Evolutionary conservation across 1,284 basidiomycete species (phyloP), one percentile per base, ranked within the genome.

Genomic region (Macrocystidia cucumis): DNA sequence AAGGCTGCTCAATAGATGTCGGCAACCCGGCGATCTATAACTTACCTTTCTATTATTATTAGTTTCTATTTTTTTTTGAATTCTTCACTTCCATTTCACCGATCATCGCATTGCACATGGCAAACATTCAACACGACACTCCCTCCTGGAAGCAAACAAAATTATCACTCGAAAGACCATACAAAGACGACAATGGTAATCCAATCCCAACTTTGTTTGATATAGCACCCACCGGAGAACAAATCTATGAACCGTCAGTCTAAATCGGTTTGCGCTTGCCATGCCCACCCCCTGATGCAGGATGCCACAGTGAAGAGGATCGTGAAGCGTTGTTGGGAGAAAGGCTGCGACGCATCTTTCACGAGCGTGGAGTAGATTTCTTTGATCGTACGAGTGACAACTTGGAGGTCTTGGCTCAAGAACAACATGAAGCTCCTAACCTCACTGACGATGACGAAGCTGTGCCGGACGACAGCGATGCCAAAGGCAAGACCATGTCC

Each of bases 81-180:
- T n/a, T n/a, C n/a, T n/a, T n/a, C n/a, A n/a, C n/a, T n/a, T n/a
- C n/a, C n/a, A n/a, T n/a, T n/a, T n/a, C n/a, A n/a, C n/a, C n/a
- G n/a, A n/a, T n/a, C n/a, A n/a, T n/a, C n/a, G n/a, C n/a, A n/a
- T n/a, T n/a, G n/a, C n/a, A n/a, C n/a, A n/a, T n/a, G n/a, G n/a
- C n/a, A n/a, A n/a, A n/a, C n/a, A n/a, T n/a, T n/a, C n/a, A n/a
- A n/a, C n/a, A n/a, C n/a, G n/a, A n/a, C n/a, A n/a, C n/a, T n/a
- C n/a, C n/a, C n/a, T n/a, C n/a, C 9, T 81, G 75, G 72, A 79
- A 72, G 50, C 65, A 67, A 38, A 62, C 76, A 22, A 77, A 62
- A 42, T 60, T 87, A 5, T 78, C 82, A 1, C 66, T 88, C 25
- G 85, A 89, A 52, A 64, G 74, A 29, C 83, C 81, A 0, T 86